These are phyloP conservation scores for Mariannaea elegans DNA, from an alignment of 2,329 filamentous ascomycete genomes.

Conservation along the genomic window DNA sequence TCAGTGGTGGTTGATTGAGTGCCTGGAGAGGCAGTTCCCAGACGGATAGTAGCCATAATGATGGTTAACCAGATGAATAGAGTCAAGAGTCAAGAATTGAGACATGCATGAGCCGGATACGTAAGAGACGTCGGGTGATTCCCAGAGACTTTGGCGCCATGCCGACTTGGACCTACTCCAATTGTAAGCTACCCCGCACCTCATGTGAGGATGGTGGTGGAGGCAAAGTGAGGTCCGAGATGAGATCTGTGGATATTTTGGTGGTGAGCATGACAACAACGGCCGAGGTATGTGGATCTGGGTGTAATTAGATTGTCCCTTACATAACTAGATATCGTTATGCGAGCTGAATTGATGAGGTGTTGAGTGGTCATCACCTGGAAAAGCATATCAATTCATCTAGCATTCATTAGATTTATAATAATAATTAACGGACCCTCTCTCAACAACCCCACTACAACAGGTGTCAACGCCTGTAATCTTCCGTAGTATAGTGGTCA, in stretches of 20 bases:
- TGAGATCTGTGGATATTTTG: no score
- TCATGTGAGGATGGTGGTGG: no score
- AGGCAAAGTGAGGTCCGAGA: no score
- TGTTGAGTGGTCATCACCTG: not conserved
- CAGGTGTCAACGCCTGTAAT: constrained; percentile 11
- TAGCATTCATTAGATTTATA: no score
- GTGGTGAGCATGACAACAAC: no score
- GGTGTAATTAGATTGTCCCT: no score
- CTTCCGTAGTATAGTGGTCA: constrained; percentile 24
- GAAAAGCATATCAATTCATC: not conserved
- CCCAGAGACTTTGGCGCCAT: constrained; percentile 1
- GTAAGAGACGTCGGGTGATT: not conserved
- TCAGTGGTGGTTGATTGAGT: constrained; percentile 59
- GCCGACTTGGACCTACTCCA: no score
- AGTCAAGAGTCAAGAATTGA: no score
- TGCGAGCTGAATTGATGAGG: no score
- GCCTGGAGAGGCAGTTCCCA: constrained; percentile 65
- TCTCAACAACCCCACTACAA: constrained; percentile 12
- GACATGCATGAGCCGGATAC: not conserved
- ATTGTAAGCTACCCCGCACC: no score
- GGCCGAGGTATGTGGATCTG: no score
- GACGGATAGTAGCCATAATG: constrained; percentile 51
- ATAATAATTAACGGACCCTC: not conserved
- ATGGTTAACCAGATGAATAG: not conserved
- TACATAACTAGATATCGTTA: no score